Base-by-base conservation (phyloP, 192 early-diverging fungal genomes). In the Backusella psychrophila region DNA sequence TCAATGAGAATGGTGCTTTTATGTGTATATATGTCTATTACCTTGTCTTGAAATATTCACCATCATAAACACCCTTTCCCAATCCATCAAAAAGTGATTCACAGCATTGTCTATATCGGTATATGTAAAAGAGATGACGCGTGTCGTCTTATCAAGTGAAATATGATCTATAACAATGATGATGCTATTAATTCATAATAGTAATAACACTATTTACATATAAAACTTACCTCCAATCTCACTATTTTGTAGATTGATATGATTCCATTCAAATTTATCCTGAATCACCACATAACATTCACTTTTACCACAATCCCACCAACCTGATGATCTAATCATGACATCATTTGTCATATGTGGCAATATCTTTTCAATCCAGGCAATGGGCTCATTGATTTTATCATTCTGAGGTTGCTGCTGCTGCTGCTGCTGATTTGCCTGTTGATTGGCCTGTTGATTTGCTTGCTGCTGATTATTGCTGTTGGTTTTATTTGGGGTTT, bases 21-120 rank as follows among this genome's bases (percentile, higher is more conserved):
- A 33, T 33, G 2, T 33, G 3, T 33, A 33, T 33, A 33, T 33
- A 33, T 33, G 3, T 33, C 0, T 33, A 33, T 3, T 81, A 81
- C 79, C 67, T 71, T 80, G 79, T 42, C 75, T 77, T n/a, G 82
- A 46, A 17, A 83, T 44, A 46, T 80, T 76, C 19, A 53, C 76
- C 82, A 83, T 83, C 82, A 83, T 83, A 38, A 80, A 79, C 6
- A 80, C 71, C 2, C 76, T 76, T 36, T 83, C 82, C 78, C 78
- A 80, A 73, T 83, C 82, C 11, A 72, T 56, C 44, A 83, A 69
- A 36, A 83, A 80, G 3, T 69, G 72, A 63, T 75, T 71, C 38
- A 83, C 49, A 56, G 78, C 80, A n/a, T 42, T 72, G 26, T 80
- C 74, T 35, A 83, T 66, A 29, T 83, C 66, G 6, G 74, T 53